Percentiles rank a stretch among this genome's conserved stretches.
Evolutionary conservation across 169 alveolate genomes (phyloP).

Genomic region (Plasmodium berghei): DNA sequence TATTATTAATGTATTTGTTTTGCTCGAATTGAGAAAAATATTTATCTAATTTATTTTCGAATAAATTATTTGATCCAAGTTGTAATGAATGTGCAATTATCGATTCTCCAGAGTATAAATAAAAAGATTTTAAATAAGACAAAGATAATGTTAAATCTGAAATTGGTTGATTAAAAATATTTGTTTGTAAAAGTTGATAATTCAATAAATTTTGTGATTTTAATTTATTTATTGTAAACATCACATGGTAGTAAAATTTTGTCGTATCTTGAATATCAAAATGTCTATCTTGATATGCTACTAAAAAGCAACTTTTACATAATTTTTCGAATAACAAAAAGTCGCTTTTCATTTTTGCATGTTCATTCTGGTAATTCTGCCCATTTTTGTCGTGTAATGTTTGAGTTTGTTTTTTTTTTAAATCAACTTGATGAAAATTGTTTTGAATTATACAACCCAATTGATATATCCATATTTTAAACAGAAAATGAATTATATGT

Average conservation of each 20-base stretch:
- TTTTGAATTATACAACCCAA: background rate
- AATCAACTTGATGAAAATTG: background rate
- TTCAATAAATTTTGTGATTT: background rate
- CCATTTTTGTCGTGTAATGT: background rate
- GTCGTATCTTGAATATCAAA: slow-evolving; percentile 52
- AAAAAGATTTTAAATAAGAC: slow-evolving; percentile 29
- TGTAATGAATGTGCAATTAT: background rate
- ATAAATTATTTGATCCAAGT: slow-evolving; percentile 1
- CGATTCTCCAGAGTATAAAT: background rate
- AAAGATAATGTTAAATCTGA: slow-evolving; percentile 18
- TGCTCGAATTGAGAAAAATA: background rate
- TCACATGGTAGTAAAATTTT: slow-evolving; percentile 22
- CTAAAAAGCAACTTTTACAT: slow-evolving; percentile 8
- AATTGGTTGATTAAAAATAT: slow-evolving; percentile 26
- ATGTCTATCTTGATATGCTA: slow-evolving; percentile 17
- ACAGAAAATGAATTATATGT: slow-evolving; percentile 39
- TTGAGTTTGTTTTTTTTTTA: background rate
- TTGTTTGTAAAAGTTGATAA: slow-evolving; percentile 1
- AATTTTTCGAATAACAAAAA: slow-evolving; percentile 10
- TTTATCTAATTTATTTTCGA: background rate
- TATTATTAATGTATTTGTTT: background rate
- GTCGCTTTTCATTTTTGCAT: background rate
- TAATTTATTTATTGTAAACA: slow-evolving; percentile 21
- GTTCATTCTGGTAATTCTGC: no score
- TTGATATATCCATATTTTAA: slow-evolving; percentile 49